Evolutionary conservation across 129 eudicot species (phyloP).

Genomic region (Lactuca sativa): DNA sequence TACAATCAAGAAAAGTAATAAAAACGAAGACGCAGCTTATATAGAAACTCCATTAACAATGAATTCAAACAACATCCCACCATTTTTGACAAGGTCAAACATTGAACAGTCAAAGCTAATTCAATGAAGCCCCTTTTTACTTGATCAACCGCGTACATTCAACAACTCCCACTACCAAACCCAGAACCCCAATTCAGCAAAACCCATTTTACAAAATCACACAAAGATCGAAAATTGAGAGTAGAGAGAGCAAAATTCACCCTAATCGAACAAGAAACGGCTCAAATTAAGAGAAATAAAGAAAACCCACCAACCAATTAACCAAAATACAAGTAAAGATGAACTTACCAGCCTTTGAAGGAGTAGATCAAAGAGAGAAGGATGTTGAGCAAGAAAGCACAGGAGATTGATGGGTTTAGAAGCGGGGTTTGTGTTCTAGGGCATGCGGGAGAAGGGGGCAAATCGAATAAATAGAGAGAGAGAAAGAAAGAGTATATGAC

Average conservation of each 20-base stretch:
- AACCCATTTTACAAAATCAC: slow-evolving; percentile 17
- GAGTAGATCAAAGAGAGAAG: slow-evolving; percentile 24
- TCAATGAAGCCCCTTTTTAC: slow-evolving; percentile 23
- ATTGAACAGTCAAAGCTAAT: slow-evolving; percentile 23
- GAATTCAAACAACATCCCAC: slow-evolving; percentile 11
- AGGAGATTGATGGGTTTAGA: slow-evolving; percentile 23
- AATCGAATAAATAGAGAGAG: slow-evolving; percentile 33
- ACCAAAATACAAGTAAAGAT: neutral
- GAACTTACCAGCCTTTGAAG: slow-evolving; percentile 12
- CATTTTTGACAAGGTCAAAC: slow-evolving; percentile 17
- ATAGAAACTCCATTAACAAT: slow-evolving; percentile 15
- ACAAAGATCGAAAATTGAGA: slow-evolving; percentile 7
- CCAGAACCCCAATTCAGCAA: slow-evolving; percentile 27
- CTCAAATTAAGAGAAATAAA: slow-evolving; percentile 1
- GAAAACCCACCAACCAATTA: neutral
- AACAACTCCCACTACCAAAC: slow-evolving; percentile 8
- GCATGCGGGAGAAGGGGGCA: slow-evolving; percentile 40
- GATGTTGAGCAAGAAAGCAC: neutral
- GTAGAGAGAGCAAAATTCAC: slow-evolving; percentile 11
- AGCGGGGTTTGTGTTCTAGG: slow-evolving; percentile 23
- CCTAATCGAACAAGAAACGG: slow-evolving; percentile 18
- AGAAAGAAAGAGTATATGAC: slow-evolving; percentile 40
- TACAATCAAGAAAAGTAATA: neutral
- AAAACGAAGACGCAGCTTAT: slow-evolving; percentile 12
- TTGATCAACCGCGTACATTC: slow-evolving; percentile 34